Conservation (phyloP, 495 filamentous ascomycete genomes). For the Xeromyces bisporus region DNA sequence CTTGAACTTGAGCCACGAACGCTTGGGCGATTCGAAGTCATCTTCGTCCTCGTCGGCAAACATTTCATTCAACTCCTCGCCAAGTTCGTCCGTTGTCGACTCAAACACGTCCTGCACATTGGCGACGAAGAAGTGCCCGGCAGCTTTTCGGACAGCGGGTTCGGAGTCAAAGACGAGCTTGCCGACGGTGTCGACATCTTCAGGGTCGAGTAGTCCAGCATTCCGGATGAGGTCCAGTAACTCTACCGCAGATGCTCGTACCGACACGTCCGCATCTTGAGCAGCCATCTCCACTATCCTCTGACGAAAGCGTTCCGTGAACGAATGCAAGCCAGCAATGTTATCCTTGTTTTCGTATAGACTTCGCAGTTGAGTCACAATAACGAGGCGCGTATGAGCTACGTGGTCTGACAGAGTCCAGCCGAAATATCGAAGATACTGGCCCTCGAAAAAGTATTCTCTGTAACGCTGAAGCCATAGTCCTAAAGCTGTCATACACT, state of each 20-base stretch:
- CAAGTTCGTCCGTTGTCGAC: conserved; percentile 64
- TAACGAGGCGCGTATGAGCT: conserved; percentile 51
- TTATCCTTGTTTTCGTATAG: conserved; percentile 63
- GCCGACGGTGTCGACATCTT: conserved; percentile 75
- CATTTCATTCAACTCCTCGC: conserved; percentile 59
- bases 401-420: conserved; percentile 79
- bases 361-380: conserved; percentile 60
- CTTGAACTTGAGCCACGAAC: conserved; percentile 82
- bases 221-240: conserved; percentile 68
- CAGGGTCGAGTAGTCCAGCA: conserved; percentile 71
- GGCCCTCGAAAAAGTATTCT: conserved; percentile 70
- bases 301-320: conserved; percentile 74
- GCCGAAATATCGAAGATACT: conserved; percentile 80
- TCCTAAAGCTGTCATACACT: conserved; percentile 70
- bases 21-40: conserved; percentile 54
- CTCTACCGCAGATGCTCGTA: conserved; percentile 62
- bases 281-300: conserved; percentile 90
- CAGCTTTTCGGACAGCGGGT: conserved; percentile 63
- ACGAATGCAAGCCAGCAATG: conserved; percentile 59
- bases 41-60: conserved; percentile 47
- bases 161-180: conserved; percentile 78
- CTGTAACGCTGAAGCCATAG: conserved; percentile 73
- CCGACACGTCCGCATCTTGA: conserved; percentile 56
- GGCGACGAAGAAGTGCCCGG: conserved; percentile 75
- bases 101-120: conserved; percentile 72